Evolutionary conservation across 2,329 filamentous ascomycete genomes (phyloP).

Genomic region (Botrytis cinerea): DNA sequence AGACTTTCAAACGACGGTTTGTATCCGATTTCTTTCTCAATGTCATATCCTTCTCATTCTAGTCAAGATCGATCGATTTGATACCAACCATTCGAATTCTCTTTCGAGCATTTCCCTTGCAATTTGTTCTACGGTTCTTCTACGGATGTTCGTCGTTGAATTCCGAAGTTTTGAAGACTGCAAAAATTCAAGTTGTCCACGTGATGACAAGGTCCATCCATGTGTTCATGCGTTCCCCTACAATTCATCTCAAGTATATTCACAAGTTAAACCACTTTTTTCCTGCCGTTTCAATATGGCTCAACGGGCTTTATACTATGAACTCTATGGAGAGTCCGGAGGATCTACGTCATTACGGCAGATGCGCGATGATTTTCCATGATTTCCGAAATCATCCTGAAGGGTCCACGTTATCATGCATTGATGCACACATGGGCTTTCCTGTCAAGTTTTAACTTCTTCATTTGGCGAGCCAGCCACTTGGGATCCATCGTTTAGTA

Average conservation of each 20-base stretch:
- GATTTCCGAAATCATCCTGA: constrained; percentile 12
- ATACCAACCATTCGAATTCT: background rate
- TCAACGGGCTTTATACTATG: background rate
- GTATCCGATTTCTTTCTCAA: background rate
- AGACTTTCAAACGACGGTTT: background rate
- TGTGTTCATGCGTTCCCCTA: background rate
- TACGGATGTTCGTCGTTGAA: background rate
- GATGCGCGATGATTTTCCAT: constrained; percentile 18
- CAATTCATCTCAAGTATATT: constrained; percentile 11
- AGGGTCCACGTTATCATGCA: constrained; percentile 20
- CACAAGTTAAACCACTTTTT: background rate
- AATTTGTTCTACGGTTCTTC: constrained; percentile 12
- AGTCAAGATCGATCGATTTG: constrained; percentile 1
- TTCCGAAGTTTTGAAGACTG: background rate
- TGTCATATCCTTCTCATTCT: background rate
- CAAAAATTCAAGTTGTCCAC: background rate
- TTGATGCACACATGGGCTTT: constrained; percentile 23
- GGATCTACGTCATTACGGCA: constrained; percentile 24
- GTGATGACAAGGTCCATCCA: constrained; percentile 22
- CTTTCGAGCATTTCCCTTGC: constrained; percentile 12
- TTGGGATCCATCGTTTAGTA: background rate
- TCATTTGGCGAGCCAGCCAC: background rate
- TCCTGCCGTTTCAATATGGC: background rate
- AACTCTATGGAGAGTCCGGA: background rate
- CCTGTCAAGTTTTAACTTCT: constrained; percentile 8